phyloP scores from a whole-genome alignment of 169 alveolate genomes.

The Plasmodium knowlesi region DNA sequence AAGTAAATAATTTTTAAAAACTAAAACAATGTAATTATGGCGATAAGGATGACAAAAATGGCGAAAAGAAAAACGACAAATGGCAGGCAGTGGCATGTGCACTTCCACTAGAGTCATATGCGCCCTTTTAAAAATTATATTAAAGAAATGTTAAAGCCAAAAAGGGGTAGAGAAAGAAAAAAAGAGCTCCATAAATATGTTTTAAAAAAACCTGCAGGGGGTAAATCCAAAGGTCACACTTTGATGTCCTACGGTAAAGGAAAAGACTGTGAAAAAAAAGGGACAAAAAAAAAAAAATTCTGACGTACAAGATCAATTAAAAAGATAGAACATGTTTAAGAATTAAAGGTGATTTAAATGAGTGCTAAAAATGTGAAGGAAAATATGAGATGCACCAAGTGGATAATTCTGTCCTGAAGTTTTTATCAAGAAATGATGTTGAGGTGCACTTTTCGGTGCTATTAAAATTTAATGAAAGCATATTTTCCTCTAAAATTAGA shows the following conservation, averaged over 20 bases:
- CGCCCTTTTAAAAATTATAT: not conserved
- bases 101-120: not conserved
- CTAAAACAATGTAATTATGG: conserved; percentile 13
- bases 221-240: not conserved
- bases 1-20: not conserved
- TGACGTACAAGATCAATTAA: not conserved
- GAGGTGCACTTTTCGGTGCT: not conserved
- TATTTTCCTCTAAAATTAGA: not conserved
- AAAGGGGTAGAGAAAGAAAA: not conserved
- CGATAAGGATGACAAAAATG: not conserved
- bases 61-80: not conserved
- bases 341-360: not conserved
- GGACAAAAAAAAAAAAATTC: not conserved
- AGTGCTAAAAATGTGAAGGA: not conserved
- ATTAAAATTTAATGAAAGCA: not conserved
- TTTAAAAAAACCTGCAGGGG: not conserved
- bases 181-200: not conserved
- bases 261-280: not conserved
- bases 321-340: not conserved
- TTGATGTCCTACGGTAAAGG: not conserved
- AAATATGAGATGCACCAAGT: not conserved
- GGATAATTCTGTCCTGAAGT: not conserved
- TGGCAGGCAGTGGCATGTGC: not conserved
- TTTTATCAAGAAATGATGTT: not conserved
- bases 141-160: not conserved